Percentiles rank a stretch among this genome's conserved stretches.
Evolutionary conservation across 768 basidiomycete genomes (phyloP).

Genomic region (Boletus insuetus): DNA sequence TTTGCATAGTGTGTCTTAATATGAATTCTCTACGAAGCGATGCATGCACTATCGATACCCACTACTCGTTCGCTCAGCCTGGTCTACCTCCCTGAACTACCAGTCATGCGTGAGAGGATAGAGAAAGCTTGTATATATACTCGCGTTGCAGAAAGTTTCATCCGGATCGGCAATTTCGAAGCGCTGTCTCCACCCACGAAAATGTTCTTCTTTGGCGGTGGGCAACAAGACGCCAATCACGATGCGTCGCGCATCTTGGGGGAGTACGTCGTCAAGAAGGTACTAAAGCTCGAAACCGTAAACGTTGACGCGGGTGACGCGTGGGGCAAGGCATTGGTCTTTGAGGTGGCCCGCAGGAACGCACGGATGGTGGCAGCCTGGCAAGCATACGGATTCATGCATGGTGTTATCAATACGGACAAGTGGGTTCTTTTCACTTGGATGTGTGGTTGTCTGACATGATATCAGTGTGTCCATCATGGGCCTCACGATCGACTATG

Average conservation of each 20-base stretch:
- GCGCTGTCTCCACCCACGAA: constrained; percentile 69
- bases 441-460: constrained; percentile 4
- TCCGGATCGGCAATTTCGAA: constrained; percentile 91
- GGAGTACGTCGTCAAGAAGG: constrained; percentile 66
- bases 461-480: constrained; percentile 63
- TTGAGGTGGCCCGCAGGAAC: constrained; percentile 81
- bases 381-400: constrained; percentile 95
- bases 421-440: constrained; percentile 49
- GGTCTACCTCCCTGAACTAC: constrained; percentile 66
- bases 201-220: constrained; percentile 71
- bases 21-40: constrained; percentile 45
- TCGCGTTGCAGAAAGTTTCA: constrained; percentile 84
- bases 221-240: constrained; percentile 69
- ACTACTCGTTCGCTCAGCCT: constrained; percentile 87
- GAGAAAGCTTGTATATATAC: constrained; percentile 76
- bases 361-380: constrained; percentile 92
- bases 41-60: constrained; percentile 81
- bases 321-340: constrained; percentile 71
- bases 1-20: constrained; percentile 29
- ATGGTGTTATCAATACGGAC: constrained; percentile 97
- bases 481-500: constrained; percentile 78
- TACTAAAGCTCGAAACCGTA: constrained; percentile 47
- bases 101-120: constrained; percentile 69
- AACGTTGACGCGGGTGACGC: constrained; percentile 45
- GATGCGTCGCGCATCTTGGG: constrained; percentile 74